Conservation (phyloP, 2,329 filamentous ascomycete genomes). For the Alternaria ethzedia region DNA sequence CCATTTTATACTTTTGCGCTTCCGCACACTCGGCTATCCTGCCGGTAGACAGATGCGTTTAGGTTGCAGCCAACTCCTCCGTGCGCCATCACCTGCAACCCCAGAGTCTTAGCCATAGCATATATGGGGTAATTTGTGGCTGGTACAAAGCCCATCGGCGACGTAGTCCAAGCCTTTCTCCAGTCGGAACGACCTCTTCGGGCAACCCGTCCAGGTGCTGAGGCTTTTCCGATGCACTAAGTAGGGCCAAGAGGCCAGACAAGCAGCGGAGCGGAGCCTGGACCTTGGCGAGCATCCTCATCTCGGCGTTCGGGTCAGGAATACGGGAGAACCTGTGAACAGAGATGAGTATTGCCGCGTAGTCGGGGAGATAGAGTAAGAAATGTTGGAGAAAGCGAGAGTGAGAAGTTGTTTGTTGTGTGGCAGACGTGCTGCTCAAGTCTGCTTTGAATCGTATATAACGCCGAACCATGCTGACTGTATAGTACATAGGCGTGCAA, state of each 20-base stretch:
- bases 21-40: neutral
- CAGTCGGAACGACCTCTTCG: neutral
- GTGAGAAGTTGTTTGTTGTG: neutral
- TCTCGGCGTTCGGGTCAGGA: neutral
- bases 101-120: slow-evolving; percentile 3
- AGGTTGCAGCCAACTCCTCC: neutral
- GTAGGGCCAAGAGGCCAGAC: slow-evolving; percentile 7
- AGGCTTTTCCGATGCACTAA: neutral
- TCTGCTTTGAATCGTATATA: slow-evolving; percentile 19
- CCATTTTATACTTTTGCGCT: neutral
- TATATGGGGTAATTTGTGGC: slow-evolving; percentile 1
- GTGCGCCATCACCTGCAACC: neutral
- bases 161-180: slow-evolving; percentile 1
- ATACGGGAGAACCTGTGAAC: neutral
- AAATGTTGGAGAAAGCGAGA: neutral
- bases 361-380: neutral
- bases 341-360: neutral
- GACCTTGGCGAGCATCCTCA: slow-evolving; percentile 5
- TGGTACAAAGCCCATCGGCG: neutral
- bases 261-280: slow-evolving; percentile 7
- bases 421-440: neutral
- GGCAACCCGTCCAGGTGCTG: neutral
- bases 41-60: neutral
- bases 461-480: slow-evolving; percentile 35
- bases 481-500: slow-evolving; percentile 37